Evolutionary conservation across 805 yeast species (phyloP).

Genomic region (Nakazawaea wickerhamii): DNA sequence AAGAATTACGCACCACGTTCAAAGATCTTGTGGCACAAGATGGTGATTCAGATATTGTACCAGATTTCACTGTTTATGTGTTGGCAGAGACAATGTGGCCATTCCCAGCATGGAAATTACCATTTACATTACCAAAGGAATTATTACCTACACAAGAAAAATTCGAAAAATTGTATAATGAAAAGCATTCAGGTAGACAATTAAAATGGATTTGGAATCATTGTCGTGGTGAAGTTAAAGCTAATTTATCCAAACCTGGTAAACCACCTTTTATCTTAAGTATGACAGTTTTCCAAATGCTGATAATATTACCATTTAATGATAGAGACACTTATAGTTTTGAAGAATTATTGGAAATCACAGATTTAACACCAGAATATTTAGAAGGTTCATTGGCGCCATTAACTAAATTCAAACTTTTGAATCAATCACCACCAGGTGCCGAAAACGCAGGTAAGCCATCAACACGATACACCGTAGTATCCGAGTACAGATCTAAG

Average conservation of each 20-base stretch:
- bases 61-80: conserved; percentile 69
- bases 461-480: conserved; percentile 61
- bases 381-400: conserved; percentile 77
- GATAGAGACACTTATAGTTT: conserved; percentile 55
- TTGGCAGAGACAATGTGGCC: conserved; percentile 93
- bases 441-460: conserved; percentile 45
- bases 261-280: conserved; percentile 77
- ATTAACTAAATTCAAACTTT: conserved; percentile 69
- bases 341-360: conserved; percentile 55
- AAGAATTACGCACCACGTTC: conserved; percentile 61
- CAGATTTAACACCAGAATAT: conserved; percentile 59
- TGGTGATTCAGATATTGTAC: conserved; percentile 26
- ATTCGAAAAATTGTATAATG: conserved; percentile 62
- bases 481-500: conserved; percentile 78
- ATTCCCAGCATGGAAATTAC: conserved; percentile 39
- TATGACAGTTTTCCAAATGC: conserved; percentile 81
- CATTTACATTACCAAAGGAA: conserved; percentile 62
- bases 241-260: conserved; percentile 75
- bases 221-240: conserved; percentile 87
- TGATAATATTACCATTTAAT: conserved; percentile 81
- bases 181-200: conserved; percentile 80
- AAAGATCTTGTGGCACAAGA: conserved; percentile 39
- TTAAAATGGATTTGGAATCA: conserved; percentile 95
- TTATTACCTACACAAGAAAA: conserved; percentile 59
- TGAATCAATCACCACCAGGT: conserved; percentile 62